A percentile compares a stretch with the other conserved stretches of the same genome.
Conservation (phyloP, 2,329 filamentous ascomycete species). For the Ceratocystis ficicola region DNA sequence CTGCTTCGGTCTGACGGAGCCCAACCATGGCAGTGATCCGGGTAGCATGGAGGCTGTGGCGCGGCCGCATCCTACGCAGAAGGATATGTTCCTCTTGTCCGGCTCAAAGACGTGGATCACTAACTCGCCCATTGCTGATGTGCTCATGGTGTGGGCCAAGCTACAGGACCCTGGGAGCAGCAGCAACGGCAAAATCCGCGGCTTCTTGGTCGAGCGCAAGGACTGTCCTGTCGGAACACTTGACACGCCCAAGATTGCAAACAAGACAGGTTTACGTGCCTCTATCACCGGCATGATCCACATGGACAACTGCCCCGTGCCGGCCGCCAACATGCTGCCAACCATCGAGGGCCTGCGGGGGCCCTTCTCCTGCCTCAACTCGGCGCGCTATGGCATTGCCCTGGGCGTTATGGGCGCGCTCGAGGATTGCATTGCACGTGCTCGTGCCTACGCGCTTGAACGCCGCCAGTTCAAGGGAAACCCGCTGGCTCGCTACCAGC, state of each 20-base stretch:
- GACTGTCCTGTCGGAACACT: slow-evolving; percentile 78
- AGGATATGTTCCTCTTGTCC: slow-evolving; percentile 66
- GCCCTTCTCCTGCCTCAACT: slow-evolving; percentile 90
- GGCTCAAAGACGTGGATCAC: slow-evolving; percentile 94
- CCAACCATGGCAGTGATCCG: slow-evolving; percentile 85
- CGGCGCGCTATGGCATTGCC: slow-evolving; percentile 83
- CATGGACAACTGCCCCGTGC: slow-evolving; percentile 78
- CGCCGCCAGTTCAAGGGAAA: slow-evolving; percentile 94
- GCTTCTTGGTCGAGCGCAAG: slow-evolving; percentile 77
- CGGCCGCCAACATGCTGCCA: slow-evolving; percentile 87
- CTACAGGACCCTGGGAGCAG: slow-evolving; percentile 44
- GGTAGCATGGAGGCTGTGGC: slow-evolving; percentile 82
- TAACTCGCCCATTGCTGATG: slow-evolving; percentile 78
- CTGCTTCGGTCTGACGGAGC: slow-evolving; percentile 82
- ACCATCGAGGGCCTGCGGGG: slow-evolving; percentile 74
- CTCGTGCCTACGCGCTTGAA: slow-evolving; percentile 79
- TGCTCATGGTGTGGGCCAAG: slow-evolving; percentile 86
- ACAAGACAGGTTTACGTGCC: slow-evolving; percentile 88
- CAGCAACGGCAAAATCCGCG: slow-evolving; percentile 75
- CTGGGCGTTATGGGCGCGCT: slow-evolving; percentile 88
- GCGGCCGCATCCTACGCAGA: slow-evolving; percentile 72
- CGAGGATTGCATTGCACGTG: slow-evolving; percentile 75
- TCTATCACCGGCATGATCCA: slow-evolving; percentile 98
- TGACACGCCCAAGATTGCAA: slow-evolving; percentile 81
- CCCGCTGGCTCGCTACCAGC: slow-evolving; percentile 87